Percentiles rank a stretch among this genome's conserved stretches.
These are phyloP conservation scores for Chaetomium cochliodes DNA, from an alignment of 495 filamentous ascomycete species.

Conservation along the genomic window DNA sequence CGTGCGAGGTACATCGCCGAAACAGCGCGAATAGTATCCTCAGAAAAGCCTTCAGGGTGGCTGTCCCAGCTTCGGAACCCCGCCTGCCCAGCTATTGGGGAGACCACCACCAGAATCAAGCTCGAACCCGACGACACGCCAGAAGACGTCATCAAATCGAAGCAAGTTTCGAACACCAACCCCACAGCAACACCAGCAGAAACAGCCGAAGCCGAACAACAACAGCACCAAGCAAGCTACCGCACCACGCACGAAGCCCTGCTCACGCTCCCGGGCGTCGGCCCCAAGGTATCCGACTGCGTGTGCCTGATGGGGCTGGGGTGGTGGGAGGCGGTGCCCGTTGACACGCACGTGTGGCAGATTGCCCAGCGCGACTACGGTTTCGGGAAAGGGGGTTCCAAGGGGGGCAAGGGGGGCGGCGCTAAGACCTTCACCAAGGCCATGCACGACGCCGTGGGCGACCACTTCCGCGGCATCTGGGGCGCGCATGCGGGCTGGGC, in stretches of 20 bases:
- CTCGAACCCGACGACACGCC: background rate
- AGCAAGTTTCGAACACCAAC: background rate
- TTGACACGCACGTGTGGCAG: constrained; percentile 99
- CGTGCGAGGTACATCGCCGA: constrained; percentile 85
- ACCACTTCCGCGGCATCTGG: constrained; percentile 89
- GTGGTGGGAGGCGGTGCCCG: constrained; percentile 92
- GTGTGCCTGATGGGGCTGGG: constrained; percentile 95
- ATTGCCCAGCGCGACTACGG: constrained; percentile 95
- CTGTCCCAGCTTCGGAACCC: constrained; percentile 73
- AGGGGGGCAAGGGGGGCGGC: constrained; percentile 68
- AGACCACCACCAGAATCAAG: background rate
- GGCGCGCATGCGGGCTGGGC: constrained; percentile 95
- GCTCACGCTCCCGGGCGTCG: constrained; percentile 77
- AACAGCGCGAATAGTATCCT: constrained; percentile 72
- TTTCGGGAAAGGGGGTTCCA: constrained; percentile 68
- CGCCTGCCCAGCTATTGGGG: constrained; percentile 58
- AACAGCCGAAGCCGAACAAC: background rate
- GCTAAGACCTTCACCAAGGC: constrained; percentile 84
- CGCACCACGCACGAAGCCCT: constrained; percentile 77
- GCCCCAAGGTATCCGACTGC: constrained; percentile 95
- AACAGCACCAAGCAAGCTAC: constrained; percentile 49
- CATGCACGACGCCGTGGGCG: constrained; percentile 85
- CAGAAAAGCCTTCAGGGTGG: constrained; percentile 69
- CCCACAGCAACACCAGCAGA: background rate
- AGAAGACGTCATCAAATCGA: background rate